These are phyloP conservation scores for Zizania palustris DNA, from an alignment of 202 grass and related monocot species.

Conservation along the genomic window DNA sequence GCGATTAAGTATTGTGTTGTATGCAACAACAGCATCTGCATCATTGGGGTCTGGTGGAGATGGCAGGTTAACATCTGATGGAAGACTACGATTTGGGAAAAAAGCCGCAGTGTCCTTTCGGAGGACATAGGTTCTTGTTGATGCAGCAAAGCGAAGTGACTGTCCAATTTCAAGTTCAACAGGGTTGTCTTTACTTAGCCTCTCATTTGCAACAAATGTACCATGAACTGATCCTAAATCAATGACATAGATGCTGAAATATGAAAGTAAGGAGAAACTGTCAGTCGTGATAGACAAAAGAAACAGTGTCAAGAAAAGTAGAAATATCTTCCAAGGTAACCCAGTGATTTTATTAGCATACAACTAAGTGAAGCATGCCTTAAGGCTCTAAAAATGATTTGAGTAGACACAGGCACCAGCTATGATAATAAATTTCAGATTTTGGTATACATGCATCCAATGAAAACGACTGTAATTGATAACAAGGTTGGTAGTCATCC, in stretches of 20 bases:
- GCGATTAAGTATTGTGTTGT: conserved; percentile 94
- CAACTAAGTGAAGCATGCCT: conserved; percentile 11
- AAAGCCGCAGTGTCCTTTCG: conserved; percentile 71
- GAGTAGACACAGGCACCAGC: conserved; percentile 11
- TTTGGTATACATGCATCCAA: not conserved
- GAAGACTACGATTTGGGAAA: conserved; percentile 59
- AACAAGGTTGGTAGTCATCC: not conserved
- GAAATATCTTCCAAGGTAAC: conserved; percentile 10
- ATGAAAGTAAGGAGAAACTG: conserved; percentile 11
- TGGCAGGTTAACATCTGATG: conserved; percentile 76
- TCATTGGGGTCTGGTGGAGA: conserved; percentile 91
- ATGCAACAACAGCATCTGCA: conserved; percentile 84
- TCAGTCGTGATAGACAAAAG: conserved; percentile 22
- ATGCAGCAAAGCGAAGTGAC: conserved; percentile 90
- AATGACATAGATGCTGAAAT: conserved; percentile 81
- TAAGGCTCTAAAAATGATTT: not conserved
- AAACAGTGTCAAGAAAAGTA: conserved; percentile 14
- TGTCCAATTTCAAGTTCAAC: conserved; percentile 96
- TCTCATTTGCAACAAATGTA: conserved; percentile 97
- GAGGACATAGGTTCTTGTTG: conserved; percentile 82
- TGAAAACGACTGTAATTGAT: conserved; percentile 1
- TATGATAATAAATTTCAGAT: not conserved
- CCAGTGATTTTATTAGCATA: not conserved
- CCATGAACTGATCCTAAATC: conserved; percentile 96
- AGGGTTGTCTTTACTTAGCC: conserved; percentile 81